Evolutionary conservation across 2,329 filamentous ascomycete genomes (phyloP).

Genomic region (Fusarium sp.): DNA sequence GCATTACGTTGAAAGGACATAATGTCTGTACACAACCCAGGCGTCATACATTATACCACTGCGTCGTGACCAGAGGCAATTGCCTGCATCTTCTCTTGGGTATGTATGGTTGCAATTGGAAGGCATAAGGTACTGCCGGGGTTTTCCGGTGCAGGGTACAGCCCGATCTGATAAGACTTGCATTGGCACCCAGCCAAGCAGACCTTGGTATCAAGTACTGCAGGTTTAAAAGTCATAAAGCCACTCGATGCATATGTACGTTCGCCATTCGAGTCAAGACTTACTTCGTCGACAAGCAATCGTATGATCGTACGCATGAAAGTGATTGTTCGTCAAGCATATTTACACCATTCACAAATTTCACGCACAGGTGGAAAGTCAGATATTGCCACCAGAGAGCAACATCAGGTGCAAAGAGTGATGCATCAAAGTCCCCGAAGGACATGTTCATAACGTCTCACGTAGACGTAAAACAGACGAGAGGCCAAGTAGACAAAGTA

Average conservation of each 20-base stretch:
- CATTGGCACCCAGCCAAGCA: not conserved
- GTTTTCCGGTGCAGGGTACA: not conserved
- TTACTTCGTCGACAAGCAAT: not conserved
- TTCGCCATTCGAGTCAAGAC: too few relatives aligned
- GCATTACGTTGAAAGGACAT: not conserved
- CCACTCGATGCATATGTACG: too few relatives aligned
- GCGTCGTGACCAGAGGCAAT: not conserved
- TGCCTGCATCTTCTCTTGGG: not conserved
- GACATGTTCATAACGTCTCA: constrained; percentile 41
- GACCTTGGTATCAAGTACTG: not conserved
- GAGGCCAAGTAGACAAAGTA: constrained; percentile 43
- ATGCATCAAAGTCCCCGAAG: constrained; percentile 33
- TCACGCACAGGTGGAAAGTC: constrained; percentile 1
- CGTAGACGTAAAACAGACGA: constrained; percentile 45
- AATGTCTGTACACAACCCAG: not conserved
- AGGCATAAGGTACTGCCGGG: too few relatives aligned
- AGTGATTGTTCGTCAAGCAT: not conserved
- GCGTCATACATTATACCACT: too few relatives aligned
- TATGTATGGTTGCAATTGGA: too few relatives aligned
- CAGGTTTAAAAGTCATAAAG: not conserved
- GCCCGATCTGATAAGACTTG: not conserved
- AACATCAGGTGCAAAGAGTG: constrained; percentile 9
- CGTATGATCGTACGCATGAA: not conserved
- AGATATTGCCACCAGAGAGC: not conserved
- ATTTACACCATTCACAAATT: not conserved